These are phyloP conservation scores for Leucocoprinus sp. DNA, from an alignment of 768 basidiomycete genomes.

Conservation along the genomic window DNA sequence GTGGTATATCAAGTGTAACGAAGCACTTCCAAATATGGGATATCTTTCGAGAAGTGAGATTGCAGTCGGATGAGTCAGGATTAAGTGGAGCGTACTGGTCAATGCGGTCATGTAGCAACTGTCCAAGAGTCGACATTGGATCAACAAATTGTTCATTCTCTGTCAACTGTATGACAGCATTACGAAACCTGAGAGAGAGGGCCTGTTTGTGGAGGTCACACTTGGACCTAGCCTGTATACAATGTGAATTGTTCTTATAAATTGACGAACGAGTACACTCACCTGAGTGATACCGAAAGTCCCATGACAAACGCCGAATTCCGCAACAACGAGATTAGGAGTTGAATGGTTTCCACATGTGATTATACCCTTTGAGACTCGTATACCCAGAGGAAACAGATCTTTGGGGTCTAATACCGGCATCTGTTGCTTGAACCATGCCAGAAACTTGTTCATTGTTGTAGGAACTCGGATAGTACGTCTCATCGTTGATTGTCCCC, in stretches of 20 bases:
- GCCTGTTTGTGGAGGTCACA: slow-evolving; percentile 80
- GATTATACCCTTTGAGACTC: slow-evolving; percentile 72
- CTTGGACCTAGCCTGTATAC: slow-evolving; percentile 62
- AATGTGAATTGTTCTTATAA: slow-evolving; percentile 8
- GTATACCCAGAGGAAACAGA: slow-evolving; percentile 78
- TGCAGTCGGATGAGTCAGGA: background rate
- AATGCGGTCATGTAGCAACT: slow-evolving; percentile 48
- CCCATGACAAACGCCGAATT: slow-evolving; percentile 72
- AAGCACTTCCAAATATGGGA: slow-evolving; percentile 22
- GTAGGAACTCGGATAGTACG: slow-evolving; percentile 26
- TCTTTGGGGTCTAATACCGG: slow-evolving; percentile 75
- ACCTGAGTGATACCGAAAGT: slow-evolving; percentile 76
- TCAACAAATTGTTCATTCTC: slow-evolving; percentile 72
- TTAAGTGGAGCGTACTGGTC: slow-evolving; percentile 28
- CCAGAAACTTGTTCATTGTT: slow-evolving; percentile 31
- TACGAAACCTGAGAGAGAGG: slow-evolving; percentile 61
- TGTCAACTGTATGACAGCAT: slow-evolving; percentile 54
- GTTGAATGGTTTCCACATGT: slow-evolving; percentile 84
- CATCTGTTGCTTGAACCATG: slow-evolving; percentile 52
- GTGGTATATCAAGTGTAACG: slow-evolving; percentile 29
- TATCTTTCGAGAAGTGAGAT: slow-evolving; percentile 19
- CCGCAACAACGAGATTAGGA: slow-evolving; percentile 69
- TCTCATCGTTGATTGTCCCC: slow-evolving; percentile 19
- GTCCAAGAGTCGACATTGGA: slow-evolving; percentile 59
- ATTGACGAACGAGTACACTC: slow-evolving; percentile 17